phyloP scores from a whole-genome alignment of 2,329 filamentous ascomycete genomes.

The Magnaporthales sp. region DNA sequence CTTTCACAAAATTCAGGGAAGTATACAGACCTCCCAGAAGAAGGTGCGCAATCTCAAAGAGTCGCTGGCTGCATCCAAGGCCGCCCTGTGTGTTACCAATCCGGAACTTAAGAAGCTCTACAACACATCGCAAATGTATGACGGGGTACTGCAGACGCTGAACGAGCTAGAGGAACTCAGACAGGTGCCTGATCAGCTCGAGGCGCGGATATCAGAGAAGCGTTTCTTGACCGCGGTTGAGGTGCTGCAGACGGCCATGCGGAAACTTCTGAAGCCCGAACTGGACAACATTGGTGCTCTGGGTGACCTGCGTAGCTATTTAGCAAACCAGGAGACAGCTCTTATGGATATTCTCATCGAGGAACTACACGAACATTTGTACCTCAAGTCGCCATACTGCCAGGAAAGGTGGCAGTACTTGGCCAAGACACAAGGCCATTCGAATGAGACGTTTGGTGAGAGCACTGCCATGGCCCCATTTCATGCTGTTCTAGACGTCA shows the following conservation, averaged over 20 bases:
- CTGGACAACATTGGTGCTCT: slow-evolving; percentile 87
- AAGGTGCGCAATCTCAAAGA: slow-evolving; percentile 76
- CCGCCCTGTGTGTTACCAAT: slow-evolving; percentile 73
- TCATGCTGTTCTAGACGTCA: slow-evolving; percentile 47
- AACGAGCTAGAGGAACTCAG: slow-evolving; percentile 82
- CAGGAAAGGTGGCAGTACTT: slow-evolving; percentile 90
- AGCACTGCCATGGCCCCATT: slow-evolving; percentile 42
- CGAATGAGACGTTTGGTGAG: slow-evolving; percentile 29
- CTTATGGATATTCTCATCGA: slow-evolving; percentile 95
- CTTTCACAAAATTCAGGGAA: slow-evolving; percentile 96
- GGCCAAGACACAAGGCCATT: slow-evolving; percentile 51
- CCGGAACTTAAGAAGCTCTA: slow-evolving; percentile 88
- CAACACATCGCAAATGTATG: slow-evolving; percentile 79
- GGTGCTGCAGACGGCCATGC: slow-evolving; percentile 77
- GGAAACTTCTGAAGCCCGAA: slow-evolving; percentile 76
- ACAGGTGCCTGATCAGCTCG: slow-evolving; percentile 81
- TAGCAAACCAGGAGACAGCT: slow-evolving; percentile 85
- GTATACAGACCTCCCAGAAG: slow-evolving; percentile 80
- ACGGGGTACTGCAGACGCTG: slow-evolving; percentile 77
- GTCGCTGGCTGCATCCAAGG: slow-evolving; percentile 72
- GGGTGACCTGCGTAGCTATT: slow-evolving; percentile 75
- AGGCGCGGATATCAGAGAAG: slow-evolving; percentile 93
- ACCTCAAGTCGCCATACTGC: slow-evolving; percentile 95
- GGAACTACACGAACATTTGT: slow-evolving; percentile 92
- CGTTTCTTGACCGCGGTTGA: slow-evolving; percentile 89